Base-by-base conservation (phyloP, 208 protist genomes). In the Trypanosoma scelopori region DNA sequence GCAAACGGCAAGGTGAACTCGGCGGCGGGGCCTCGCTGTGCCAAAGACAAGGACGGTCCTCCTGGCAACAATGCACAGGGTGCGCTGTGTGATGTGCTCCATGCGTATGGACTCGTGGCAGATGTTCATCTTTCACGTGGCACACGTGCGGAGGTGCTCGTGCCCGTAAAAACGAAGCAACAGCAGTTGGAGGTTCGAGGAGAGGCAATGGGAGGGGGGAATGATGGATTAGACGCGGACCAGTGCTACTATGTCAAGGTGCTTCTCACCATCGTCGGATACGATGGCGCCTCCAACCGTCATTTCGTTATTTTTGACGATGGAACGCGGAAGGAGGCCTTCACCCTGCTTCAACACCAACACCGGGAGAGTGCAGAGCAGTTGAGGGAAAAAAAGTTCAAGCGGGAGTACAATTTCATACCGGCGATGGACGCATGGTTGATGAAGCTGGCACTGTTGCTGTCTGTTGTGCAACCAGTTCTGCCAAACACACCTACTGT, bases 221-320 rank as follows among this genome's bases (percentile, higher is more conserved):
- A 32, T 1, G 56, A 57, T 63, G 30, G 13, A 20, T 13, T 32
- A 22, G 27, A 32, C 45, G n/a, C 5, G 15, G 18, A 22, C 13
- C 13, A 46, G 11, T 66, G 48, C 45, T 20, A 5, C 5, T 76
- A 71, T 45, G 37, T 12, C 32, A 45, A 71, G 12, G 55, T 39
- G 28, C 47, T 42, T 22, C 65, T 76, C 27, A 92, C 85, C 5
- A 56, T 92, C 39, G 48, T 85, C 18, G 86, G 86, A 35, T 85
- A 85, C 63, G 76, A 92, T 63, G 74, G 76, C 28, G 82, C 82
- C 15, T 57, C 62, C 5, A 75, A 78, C 37, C 39, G 57, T 30
- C 86, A 92, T 49, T 72, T 74, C 35, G 66, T 89, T 30, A 64
- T 84, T 9, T 18, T 9, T 12, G 76, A 82, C 47, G 55, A 65